A percentile compares a stretch with the other conserved stretches of the same genome.
Conservation (phyloP, 83 land plant genomes). For the Diphasiastrum complanatum region DNA sequence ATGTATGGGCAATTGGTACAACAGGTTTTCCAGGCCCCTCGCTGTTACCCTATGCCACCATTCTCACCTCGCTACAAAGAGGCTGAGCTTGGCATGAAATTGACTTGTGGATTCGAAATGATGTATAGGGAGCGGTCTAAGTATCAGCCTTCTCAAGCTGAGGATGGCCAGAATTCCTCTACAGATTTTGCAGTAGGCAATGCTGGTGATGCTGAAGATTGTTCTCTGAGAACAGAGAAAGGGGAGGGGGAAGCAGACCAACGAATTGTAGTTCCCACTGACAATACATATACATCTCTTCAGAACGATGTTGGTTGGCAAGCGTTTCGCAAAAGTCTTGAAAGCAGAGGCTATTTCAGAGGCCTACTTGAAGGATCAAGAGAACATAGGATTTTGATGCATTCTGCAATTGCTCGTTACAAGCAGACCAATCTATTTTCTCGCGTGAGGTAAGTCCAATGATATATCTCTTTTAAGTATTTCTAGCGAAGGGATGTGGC, state of each 20-base stretch:
- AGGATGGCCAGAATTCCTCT: not conserved
- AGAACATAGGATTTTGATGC: conserved; percentile 58
- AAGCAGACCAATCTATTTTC: conserved; percentile 40
- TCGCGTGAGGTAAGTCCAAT: conserved; percentile 47
- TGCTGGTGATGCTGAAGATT: not conserved
- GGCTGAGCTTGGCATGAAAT: conserved; percentile 89
- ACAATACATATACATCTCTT: conserved; percentile 1
- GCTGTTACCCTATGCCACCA: conserved; percentile 66
- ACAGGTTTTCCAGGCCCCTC: conserved; percentile 86
- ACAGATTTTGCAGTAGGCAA: not conserved
- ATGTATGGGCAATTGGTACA: conserved; percentile 92
- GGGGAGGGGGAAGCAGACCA: conserved; percentile 4
- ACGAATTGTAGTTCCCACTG: conserved; percentile 1
- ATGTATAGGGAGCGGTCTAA: conserved; percentile 60
- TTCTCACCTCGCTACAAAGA: conserved; percentile 33
- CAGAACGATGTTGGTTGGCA: conserved; percentile 51
- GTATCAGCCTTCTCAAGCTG: conserved; percentile 3
- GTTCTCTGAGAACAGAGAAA: conserved; percentile 10
- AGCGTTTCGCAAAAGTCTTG: conserved; percentile 55
- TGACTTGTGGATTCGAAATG: conserved; percentile 96
- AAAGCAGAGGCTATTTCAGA: conserved; percentile 62
- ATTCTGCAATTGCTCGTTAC: conserved; percentile 52
- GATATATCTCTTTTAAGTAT: not conserved
- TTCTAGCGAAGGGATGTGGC: not conserved
- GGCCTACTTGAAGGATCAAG: conserved; percentile 80